Percentiles rank a stretch among this genome's conserved stretches.
phyloP scores from a whole-genome alignment of 257 asterid genomes.

The Leptodermis oblonga region DNA sequence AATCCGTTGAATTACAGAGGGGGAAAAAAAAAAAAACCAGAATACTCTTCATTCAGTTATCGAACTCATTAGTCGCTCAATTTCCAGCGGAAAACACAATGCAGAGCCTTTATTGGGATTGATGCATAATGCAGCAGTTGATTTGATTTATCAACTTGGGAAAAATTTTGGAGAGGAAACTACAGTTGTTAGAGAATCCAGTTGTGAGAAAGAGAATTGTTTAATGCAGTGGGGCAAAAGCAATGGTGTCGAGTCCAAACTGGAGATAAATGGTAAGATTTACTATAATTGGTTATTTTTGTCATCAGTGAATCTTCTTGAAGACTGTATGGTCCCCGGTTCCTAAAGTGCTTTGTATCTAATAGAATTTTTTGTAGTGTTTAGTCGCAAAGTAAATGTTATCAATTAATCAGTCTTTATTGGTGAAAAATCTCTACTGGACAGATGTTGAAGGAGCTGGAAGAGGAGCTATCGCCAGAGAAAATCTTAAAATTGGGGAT shows the following conservation, averaged over 20 bases:
- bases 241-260: slow-evolving; percentile 57
- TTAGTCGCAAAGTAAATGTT: not conserved
- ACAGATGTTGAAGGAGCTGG: slow-evolving; percentile 90
- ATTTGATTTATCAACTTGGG: slow-evolving; percentile 53
- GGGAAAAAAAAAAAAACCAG: too few species aligned
- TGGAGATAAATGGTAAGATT: slow-evolving; percentile 69
- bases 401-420: not conserved
- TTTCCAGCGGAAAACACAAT: slow-evolving; percentile 21
- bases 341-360: too few species aligned
- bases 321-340: too few species aligned
- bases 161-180: slow-evolving; percentile 36
- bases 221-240: slow-evolving; percentile 63
- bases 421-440: slow-evolving; percentile 11
- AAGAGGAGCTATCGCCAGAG: slow-evolving; percentile 76
- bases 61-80: slow-evolving; percentile 39
- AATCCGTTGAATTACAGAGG: too few species aligned
- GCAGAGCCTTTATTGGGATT: slow-evolving; percentile 24
- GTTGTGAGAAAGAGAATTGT: slow-evolving; percentile 45
- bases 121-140: slow-evolving; percentile 37
- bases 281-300: not conserved
- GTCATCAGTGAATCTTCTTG: too few species aligned
- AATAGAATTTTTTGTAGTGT: not conserved
- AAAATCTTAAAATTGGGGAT: slow-evolving; percentile 71
- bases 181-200: slow-evolving; percentile 31
- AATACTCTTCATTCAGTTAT: slow-evolving; percentile 63